Percentiles rank a stretch among this genome's conserved stretches.
Evolutionary conservation across 208 protist genomes (phyloP).

Genomic region (Trypanosoma cruzi): DNA sequence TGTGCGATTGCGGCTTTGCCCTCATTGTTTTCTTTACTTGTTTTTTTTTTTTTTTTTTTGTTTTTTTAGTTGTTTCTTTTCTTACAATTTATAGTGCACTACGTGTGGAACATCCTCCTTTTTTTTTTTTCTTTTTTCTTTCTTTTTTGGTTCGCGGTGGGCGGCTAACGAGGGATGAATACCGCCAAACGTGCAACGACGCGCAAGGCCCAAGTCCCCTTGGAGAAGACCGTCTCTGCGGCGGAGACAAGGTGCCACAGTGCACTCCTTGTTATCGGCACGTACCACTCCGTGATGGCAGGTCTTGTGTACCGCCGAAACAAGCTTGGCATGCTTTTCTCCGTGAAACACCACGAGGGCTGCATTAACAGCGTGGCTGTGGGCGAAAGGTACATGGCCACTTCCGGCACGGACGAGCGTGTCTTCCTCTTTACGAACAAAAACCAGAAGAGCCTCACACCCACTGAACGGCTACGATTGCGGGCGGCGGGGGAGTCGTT

Average conservation of each 20-base stretch:
- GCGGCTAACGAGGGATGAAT: not conserved
- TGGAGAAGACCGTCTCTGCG: not conserved
- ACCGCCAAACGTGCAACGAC: not conserved
- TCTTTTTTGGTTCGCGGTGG: not conserved
- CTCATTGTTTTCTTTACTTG: slow-evolving; percentile 8
- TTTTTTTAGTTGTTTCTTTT: slow-evolving; percentile 17
- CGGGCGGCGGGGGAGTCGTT: slow-evolving; percentile 38
- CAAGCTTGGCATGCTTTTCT: slow-evolving; percentile 75
- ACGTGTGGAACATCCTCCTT: not conserved
- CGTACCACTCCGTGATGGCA: slow-evolving; percentile 77
- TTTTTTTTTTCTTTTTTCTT: slow-evolving; percentile 13
- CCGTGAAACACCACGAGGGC: slow-evolving; percentile 72
- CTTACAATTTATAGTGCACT: slow-evolving; percentile 1
- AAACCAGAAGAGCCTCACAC: slow-evolving; percentile 27
- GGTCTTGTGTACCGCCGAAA: slow-evolving; percentile 51
- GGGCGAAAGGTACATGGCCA: slow-evolving; percentile 54
- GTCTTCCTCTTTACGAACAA: slow-evolving; percentile 84
- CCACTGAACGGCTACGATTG: slow-evolving; percentile 32
- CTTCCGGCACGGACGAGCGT: slow-evolving; percentile 72
- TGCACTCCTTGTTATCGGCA: slow-evolving; percentile 70
- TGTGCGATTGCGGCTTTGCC: not conserved
- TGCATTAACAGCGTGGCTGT: slow-evolving; percentile 46
- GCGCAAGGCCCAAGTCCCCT: not conserved
- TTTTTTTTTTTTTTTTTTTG: slow-evolving; percentile 22
- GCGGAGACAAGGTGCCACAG: slow-evolving; percentile 27